Base-by-base conservation (phyloP, 768 basidiomycete species). In the Tricholoma hemisulphureum region DNA sequence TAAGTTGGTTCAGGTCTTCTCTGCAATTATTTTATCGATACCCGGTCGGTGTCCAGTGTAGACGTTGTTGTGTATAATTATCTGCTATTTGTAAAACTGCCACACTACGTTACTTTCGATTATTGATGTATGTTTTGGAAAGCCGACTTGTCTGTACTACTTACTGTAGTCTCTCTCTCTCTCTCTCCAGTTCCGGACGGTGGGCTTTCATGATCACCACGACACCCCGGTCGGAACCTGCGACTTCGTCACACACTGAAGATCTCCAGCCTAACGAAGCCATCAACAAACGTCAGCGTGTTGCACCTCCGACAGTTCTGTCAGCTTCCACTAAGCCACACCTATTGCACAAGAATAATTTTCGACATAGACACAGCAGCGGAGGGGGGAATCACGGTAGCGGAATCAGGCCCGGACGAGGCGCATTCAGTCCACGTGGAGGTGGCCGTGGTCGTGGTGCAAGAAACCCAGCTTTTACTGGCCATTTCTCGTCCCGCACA, bases 1-100 rank as follows among this genome's bases (percentile, higher is more conserved):
- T 26, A 24, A 39, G 14, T 26, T 28, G 41, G 26, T 41, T 8
- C n/a, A 70, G 67, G 28, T 57, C 6, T 67, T 65, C 49, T 60
- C 65, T 8, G 67, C 67, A 14, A 58, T 70, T 9, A 39, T 66
- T 7, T 57, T 70, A 35, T 45, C 66, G 10, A 60, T 69, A 24
- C 69, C 67, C 24, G 57, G 67, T 50, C 66, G 58, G 9, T 6
- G 24, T 41, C 35, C 28, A 35, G 49, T 39, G 18, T 37, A 39
- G 37, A 20, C 5, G 18, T 41, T 41, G 32, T 32, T 20, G 39
- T 20, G 39, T 41, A 41, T 41, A 10, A 41, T 41, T 20, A 41
- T 41, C n/a, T 20, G 18, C n/a, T 20, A 20, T 41, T 20, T 41
- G 6, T 39, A 5, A 3, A n/a, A 39, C 9, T n/a, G n/a, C n/a